Evolutionary conservation across 768 basidiomycete species (phyloP).

Genomic region (Pleurotus eryngii): DNA sequence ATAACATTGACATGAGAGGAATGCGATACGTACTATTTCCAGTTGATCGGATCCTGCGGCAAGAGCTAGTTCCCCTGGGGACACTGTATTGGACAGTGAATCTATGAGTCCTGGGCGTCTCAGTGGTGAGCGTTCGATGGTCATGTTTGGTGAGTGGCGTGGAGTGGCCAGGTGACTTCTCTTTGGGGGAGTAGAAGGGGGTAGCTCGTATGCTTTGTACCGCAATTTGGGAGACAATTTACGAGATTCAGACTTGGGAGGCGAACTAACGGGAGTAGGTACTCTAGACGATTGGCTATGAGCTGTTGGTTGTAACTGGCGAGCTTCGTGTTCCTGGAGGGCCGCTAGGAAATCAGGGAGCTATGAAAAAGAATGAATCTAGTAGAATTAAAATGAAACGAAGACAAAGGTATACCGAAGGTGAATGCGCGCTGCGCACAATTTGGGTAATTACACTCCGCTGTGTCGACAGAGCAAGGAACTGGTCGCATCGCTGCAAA

Average conservation of each 20-base stretch:
- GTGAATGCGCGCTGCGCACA: constrained; percentile 44
- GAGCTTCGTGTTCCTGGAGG: constrained; percentile 33
- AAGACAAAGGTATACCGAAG: constrained; percentile 44
- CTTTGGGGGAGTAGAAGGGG: constrained; percentile 47
- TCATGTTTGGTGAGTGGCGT: constrained; percentile 23
- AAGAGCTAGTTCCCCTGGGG: constrained; percentile 45
- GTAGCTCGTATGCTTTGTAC: constrained; percentile 69
- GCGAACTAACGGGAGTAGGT: constrained; percentile 2
- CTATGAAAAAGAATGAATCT: constrained; percentile 30
- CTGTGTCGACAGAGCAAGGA: constrained; percentile 46
- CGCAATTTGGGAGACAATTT: constrained; percentile 40
- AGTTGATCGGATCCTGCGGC: constrained; percentile 30
- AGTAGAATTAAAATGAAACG: neutral
- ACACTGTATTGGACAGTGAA: constrained; percentile 24
- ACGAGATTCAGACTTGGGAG: constrained; percentile 10
- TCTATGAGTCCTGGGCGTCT: constrained; percentile 1
- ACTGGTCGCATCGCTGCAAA: constrained; percentile 68
- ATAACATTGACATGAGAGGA: neutral
- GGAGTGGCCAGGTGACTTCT: constrained; percentile 22
- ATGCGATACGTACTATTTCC: constrained; percentile 16
- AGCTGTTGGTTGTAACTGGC: constrained; percentile 11
- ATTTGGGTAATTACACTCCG: constrained; percentile 44
- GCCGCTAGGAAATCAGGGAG: constrained; percentile 68
- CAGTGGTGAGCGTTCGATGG: constrained; percentile 2
- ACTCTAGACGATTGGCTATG: neutral